phyloP scores from a whole-genome alignment of 2,329 filamentous ascomycete species.

The Bimuria novae-zelandiae region DNA sequence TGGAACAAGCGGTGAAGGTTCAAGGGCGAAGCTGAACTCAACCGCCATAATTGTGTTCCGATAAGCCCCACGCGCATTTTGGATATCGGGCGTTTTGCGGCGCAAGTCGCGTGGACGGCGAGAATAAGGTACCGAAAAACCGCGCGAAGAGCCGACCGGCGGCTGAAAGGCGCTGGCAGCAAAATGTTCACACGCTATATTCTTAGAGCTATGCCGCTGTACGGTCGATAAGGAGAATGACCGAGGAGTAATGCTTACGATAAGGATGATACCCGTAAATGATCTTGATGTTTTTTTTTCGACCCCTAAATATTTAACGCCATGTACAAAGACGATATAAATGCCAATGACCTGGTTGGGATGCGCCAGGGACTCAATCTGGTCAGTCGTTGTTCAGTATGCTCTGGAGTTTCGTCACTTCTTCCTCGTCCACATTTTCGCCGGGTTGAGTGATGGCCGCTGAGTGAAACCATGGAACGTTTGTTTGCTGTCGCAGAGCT shows the following conservation, averaged over 20 bases:
- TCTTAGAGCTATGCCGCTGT: constrained; percentile 11
- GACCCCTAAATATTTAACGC: not conserved
- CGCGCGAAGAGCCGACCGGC: not conserved
- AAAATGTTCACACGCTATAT: not conserved
- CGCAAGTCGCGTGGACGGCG: not conserved
- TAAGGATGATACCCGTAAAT: not conserved
- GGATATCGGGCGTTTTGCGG: not conserved
- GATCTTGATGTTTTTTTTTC: not conserved
- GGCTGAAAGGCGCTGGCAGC: not conserved
- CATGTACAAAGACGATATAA: constrained; percentile 2
- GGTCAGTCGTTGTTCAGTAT: constrained; percentile 1
- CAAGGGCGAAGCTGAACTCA: no score
- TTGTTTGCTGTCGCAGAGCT: constrained; percentile 35
- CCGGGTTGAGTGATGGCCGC: constrained; percentile 46
- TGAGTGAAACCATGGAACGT: constrained; percentile 50
- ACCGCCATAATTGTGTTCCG: no score
- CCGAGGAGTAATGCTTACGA: not conserved
- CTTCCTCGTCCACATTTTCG: constrained; percentile 38
- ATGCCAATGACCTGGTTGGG: no score
- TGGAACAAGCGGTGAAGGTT: not conserved
- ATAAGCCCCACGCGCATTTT: no score
- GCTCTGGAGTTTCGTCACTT: constrained; percentile 26
- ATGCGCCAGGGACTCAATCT: not conserved
- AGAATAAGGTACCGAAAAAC: not conserved
- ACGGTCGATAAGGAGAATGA: constrained; percentile 12